A percentile compares a stretch with the other conserved stretches of the same genome.
phyloP scores from a whole-genome alignment of 1,284 basidiomycete genomes.

The Fomitopsis palustris region DNA sequence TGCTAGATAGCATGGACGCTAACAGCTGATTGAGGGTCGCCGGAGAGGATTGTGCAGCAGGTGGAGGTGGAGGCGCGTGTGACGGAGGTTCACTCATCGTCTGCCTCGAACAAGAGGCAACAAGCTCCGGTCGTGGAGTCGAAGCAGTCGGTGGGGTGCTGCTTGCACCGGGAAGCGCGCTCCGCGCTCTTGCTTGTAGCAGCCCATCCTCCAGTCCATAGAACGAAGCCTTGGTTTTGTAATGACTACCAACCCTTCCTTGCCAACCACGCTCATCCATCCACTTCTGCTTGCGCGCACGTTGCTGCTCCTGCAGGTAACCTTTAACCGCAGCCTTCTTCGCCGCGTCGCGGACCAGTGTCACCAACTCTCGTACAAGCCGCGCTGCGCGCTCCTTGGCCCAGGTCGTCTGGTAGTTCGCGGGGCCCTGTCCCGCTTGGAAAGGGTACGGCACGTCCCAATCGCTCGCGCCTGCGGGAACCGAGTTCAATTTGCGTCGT shows the following conservation, averaged over 20 bases:
- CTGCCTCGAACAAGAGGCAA: neutral
- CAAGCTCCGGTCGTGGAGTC: neutral
- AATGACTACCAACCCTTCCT: slow-evolving; percentile 24
- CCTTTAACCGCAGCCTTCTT: slow-evolving; percentile 28
- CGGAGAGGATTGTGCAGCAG: neutral
- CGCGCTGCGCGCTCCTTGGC: slow-evolving; percentile 56
- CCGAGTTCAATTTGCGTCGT: slow-evolving; percentile 56
- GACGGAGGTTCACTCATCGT: slow-evolving; percentile 7
- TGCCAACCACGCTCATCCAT: slow-evolving; percentile 19
- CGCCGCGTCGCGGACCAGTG: slow-evolving; percentile 53
- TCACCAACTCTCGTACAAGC: slow-evolving; percentile 57
- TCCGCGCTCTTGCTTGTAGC: neutral
- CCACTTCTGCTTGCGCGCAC: slow-evolving; percentile 2
- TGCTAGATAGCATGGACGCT: neutral
- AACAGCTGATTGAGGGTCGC: neutral
- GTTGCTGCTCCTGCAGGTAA: slow-evolving; percentile 16
- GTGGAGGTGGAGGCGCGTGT: neutral
- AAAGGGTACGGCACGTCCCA: slow-evolving; percentile 83
- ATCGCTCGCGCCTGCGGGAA: slow-evolving; percentile 72
- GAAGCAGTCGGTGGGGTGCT: neutral
- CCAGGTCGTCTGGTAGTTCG: slow-evolving; percentile 58
- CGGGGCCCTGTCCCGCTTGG: slow-evolving; percentile 60
- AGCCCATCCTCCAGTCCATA: slow-evolving; percentile 15
- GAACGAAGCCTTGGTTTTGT: slow-evolving; percentile 30
- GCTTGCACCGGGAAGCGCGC: neutral